Evolutionary conservation across 805 yeast genomes (phyloP), one percentile per base, ranked within the genome.

Genomic region (Lachancea kluyveri): DNA sequence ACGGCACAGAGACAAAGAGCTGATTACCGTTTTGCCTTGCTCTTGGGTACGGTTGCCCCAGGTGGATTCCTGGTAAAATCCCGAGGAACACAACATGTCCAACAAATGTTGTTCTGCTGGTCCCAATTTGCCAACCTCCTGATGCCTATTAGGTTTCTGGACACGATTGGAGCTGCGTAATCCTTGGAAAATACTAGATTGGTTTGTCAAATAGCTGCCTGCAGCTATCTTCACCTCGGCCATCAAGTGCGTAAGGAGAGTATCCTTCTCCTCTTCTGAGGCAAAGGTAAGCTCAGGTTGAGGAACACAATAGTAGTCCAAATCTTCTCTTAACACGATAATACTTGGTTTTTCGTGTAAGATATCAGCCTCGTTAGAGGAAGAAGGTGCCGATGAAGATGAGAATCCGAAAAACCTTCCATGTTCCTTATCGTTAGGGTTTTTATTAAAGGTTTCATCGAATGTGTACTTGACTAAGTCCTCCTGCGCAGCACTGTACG

Each of bases 41-140:
- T 88, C 96, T 45, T 80, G 68, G n/a, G 84, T 75, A 40, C 98
- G 68, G 50, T 77, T 79, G 4, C 95, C 96, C 98, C 98, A 92
- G 10, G 57, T 46, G 18, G 82, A 85, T 13, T 65, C 65, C 8
- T 70, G 59, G 3, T 64, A 57, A 43, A 87, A 84, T 1, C 98
- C 98, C 0, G 94, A 79, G 0, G 90, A 70, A 48, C 96, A 87
- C 33, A 92, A 69, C 98, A 92, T 92, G 41, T 87, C 96, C 62
- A 85, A 72, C 27, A 92, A 67, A 57, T 90, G 97, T 57, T 83
- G 90, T 57, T 92, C 98, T 1, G 98, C 97, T 10, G 95, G 79
- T 6, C 87, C 88, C 39, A 82, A 57, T 21, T 63, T 64, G 43
- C 19, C 18, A 14, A 15, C 21, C 9, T 7, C 17, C 14, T 9